Evolutionary conservation across 441 rosid genomes (phyloP), one percentile per base, ranked within the genome.

Genomic region (Arabidopsis hybrid): DNA sequence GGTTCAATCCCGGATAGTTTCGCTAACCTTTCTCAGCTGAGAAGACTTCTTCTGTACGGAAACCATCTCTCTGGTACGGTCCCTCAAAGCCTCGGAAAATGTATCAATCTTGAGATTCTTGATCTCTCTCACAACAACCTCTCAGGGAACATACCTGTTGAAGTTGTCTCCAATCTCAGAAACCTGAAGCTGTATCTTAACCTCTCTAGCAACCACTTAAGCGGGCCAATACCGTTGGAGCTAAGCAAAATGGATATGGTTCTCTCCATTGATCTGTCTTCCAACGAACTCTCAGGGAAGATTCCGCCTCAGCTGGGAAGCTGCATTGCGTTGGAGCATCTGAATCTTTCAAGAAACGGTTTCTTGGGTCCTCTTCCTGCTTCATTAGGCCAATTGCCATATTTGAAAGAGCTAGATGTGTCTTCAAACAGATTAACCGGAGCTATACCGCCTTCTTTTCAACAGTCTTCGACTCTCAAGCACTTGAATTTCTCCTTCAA

Each of bases 1-100:
- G 95, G 96, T 66, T 78, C 83, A 5, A 83, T 93, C 55, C 96
- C 98, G 0, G 91, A 93, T 70, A 88, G 82, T 79, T 91, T 93
- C 13, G 84, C 90, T 14, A 85, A 88, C 69, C 92, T 88, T 67
- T 78, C 87, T 8, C 97, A 93, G 83, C 43, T 93, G 29, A 80
- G 98, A 76, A 83, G 81, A 71, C 89, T 91, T 67, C 10, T 85
- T 40, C 87, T 93, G 0, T 57, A 78, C 26, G 82, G 77, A 56
- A 93, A 93, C 79, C 79, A 80, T 65, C 88, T 91, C 40, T 86
- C 96, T 4, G 96, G 95, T 51, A 75, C 79, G 13, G 86, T 89
- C 29, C 95, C 98, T 2, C 83, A 77, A 45, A 90, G 95, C 71
- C 76, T 93, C 4, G 91, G 90, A 1, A 71, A 86, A 72, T 89